Conservation (phyloP, 2,329 filamentous ascomycete species). For the Fusarium sp. region DNA sequence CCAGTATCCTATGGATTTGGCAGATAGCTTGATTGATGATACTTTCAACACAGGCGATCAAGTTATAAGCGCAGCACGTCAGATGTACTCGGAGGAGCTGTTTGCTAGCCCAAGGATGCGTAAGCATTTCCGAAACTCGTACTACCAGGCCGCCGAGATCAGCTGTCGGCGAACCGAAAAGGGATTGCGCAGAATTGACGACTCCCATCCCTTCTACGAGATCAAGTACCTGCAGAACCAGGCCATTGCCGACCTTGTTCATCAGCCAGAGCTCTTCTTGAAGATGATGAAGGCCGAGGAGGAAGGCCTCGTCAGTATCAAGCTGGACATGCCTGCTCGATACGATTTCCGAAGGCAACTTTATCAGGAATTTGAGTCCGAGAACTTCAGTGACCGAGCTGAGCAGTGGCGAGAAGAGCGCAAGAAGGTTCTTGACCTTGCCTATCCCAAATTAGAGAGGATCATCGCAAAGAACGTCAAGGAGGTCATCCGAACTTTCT, state of each 20-base stretch:
- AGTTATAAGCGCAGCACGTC: conserved; percentile 84
- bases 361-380: conserved; percentile 88
- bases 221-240: conserved; percentile 97
- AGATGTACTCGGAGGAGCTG: conserved; percentile 93
- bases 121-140: conserved; percentile 85
- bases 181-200: conserved; percentile 92
- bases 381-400: conserved; percentile 94
- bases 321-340: conserved; percentile 82
- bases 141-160: conserved; percentile 86
- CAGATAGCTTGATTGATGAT: conserved; percentile 81
- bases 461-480: conserved; percentile 94
- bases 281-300: conserved; percentile 98
- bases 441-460: conserved; percentile 84
- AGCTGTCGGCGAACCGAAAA: conserved; percentile 95
- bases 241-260: conserved; percentile 84
- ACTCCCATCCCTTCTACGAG: conserved; percentile 96
- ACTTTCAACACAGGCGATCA: conserved; percentile 83
- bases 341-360: conserved; percentile 83
- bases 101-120: conserved; percentile 90
- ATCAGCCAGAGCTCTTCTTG: conserved; percentile 89
- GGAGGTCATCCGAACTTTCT: conserved; percentile 92
- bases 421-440: conserved; percentile 85
- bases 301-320: conserved; percentile 91
- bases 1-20: conserved; percentile 86
- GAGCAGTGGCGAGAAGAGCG: conserved; percentile 95